Percentiles rank a stretch among this genome's conserved stretches.
phyloP scores from a whole-genome alignment of 257 asterid genomes.

The Leptodermis oblonga region DNA sequence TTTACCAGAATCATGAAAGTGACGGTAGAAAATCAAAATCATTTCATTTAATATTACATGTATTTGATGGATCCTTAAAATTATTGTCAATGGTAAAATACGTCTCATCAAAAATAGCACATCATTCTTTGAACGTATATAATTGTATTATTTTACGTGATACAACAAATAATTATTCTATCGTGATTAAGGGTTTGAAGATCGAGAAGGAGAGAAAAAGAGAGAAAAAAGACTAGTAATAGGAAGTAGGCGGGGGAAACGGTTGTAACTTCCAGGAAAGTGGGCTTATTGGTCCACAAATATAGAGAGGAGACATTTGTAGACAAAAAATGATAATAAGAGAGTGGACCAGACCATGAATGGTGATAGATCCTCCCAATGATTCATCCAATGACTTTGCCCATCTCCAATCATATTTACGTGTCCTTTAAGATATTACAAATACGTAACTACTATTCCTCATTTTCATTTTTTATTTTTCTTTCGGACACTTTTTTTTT shows the following conservation, averaged over 20 bases:
- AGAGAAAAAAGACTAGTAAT: background rate
- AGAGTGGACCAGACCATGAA: constrained; percentile 31
- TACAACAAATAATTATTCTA: too few species aligned
- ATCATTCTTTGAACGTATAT: too few species aligned
- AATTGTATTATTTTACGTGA: too few species aligned
- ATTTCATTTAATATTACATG: too few species aligned
- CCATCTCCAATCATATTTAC: constrained; percentile 36
- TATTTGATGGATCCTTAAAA: too few species aligned
- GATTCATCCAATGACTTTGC: constrained; percentile 34
- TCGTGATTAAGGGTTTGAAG: too few species aligned
- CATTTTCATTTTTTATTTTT: background rate
- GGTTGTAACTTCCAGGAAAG: constrained; percentile 30
- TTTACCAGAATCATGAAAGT: background rate
- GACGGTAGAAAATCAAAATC: too few species aligned
- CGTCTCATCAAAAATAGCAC: too few species aligned
- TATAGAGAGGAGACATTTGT: too few species aligned
- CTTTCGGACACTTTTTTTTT: background rate
- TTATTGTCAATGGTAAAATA: too few species aligned
- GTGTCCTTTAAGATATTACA: constrained; percentile 37
- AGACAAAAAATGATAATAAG: constrained; percentile 9
- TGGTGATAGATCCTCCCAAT: constrained; percentile 31
- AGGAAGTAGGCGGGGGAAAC: too few species aligned
- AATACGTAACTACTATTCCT: background rate
- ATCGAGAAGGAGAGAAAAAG: background rate
- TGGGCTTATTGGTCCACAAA: constrained; percentile 16